Base-by-base conservation (phyloP, 2,329 filamentous ascomycete species). In the Hypoxylon sp. region DNA sequence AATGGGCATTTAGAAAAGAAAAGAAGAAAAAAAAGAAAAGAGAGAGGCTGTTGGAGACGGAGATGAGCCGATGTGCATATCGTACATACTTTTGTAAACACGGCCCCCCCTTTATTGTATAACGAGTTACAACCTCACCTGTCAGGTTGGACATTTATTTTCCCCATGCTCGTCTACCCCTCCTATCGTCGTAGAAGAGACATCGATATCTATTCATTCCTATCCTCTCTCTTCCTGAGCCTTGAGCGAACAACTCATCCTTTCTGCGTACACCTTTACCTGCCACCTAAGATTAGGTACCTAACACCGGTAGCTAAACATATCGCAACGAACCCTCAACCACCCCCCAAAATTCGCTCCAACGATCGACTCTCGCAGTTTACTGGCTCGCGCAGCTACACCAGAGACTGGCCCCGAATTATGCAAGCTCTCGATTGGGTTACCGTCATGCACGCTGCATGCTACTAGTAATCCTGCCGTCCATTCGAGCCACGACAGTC, bases 401-500 rank as follows among this genome's bases (percentile, higher is more conserved):
- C 58, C 58, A 59, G 57, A 59, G 57, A 51, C 58, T 51, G 58
- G 57, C 60, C 67, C n/a, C 31, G 69, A 68, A 71, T 71, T 69
- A 65, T 71, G 67, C 69, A 65, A 69, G 66, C 59, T 47, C 66
- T 70, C 65, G 65, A 73, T 73, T 71, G 69, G 70, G 69, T 69
- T 70, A 70, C 68, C 52, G 63, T 67, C 69, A 67, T 71, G 69
- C 68, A 72, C 52, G 61, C 70, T 72, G 70, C 71, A 72, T 69
- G 51, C 58, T 62, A 70, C 68, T 69, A 69, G 67, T 67, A 67
- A 67, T 65, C 67, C 64, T 65, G 65, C 66, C 67, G 67, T 62
- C 67, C 65, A 73, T 73, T 73, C 71, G 72, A 73, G 72, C 72
- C 72, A 73, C 72, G 72, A 73, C 72, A 73, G 60, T 64, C 46